Evolutionary conservation across 1,284 basidiomycete species (phyloP), one percentile per base, ranked within the genome.

Genomic region (Moniliophthora roreri): DNA sequence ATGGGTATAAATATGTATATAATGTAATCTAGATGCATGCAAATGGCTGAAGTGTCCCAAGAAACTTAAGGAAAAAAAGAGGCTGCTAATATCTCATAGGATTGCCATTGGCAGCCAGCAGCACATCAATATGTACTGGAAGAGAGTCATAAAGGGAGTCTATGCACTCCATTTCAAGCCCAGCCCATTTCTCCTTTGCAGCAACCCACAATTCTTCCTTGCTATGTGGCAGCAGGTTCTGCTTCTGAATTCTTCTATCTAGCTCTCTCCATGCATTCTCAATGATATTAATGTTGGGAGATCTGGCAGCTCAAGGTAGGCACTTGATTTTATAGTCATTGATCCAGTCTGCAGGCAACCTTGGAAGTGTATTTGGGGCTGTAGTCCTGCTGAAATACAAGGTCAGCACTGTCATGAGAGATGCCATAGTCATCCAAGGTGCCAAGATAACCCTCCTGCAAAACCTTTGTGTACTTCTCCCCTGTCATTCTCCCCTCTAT

Each of bases 401-500:
- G 3, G 24, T 46, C 24, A 5, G 11, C 44, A 42, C 24, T 21
- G 18, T 46, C 44, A 4, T 3, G 16, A 4, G 44, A 5, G 5
- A 46, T 24, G 24, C 28, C 28, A 9, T 46, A 15, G 23, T 46
- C 44, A 3, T 46, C 44, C 6, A 46, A 15, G 23, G 44, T 46
- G 3, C 23, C 20, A 28, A 46, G 23, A 10, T 28, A 28, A 4
- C 44, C 40, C 24, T 51, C 51, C 21, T 53, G 34, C 42, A 59
- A 48, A 52, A 59, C 57, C 13, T 45, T 23, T 5, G 24, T 28
- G 38, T 56, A 59, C 26, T 57, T 41, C n/a, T 42, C 26, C 15
- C 47, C 52, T 28, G 42, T 48, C 55, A 59, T 54, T 2, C 6
- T 48, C 21, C 57, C 57, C 28, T 57, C 11, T 9, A 59, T 41